These are phyloP conservation scores for Fraxinus anomala DNA, from an alignment of 257 asterid species.

Conservation along the genomic window DNA sequence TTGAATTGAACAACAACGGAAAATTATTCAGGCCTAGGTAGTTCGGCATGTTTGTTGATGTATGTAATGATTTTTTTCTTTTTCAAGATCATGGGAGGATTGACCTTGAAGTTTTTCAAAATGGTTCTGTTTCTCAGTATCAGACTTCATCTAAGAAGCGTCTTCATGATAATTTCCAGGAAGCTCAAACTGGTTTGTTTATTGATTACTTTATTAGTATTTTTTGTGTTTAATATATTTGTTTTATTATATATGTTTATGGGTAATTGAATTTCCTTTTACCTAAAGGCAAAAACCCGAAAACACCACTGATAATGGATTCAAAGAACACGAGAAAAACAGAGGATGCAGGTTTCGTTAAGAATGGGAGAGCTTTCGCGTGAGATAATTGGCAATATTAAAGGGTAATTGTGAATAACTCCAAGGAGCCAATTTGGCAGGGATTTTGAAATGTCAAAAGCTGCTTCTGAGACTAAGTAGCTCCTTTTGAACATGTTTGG, in stretches of 20 bases:
- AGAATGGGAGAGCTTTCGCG: conserved; percentile 34
- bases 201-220: not conserved
- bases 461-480: too few species aligned
- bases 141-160: conserved; percentile 19
- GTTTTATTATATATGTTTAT: not conserved
- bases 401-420: not conserved
- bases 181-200: conserved; percentile 37
- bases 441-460: too few species aligned
- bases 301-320: conserved; percentile 24
- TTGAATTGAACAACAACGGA: too few species aligned
- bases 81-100: conserved; percentile 27
- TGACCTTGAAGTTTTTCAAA: conserved; percentile 6
- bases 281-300: conserved; percentile 38
- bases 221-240: not conserved
- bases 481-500: too few species aligned
- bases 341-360: conserved; percentile 24
- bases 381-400: conserved; percentile 9
- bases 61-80: not conserved
- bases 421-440: too few species aligned
- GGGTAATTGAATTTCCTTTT: not conserved
- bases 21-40: too few species aligned
- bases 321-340: conserved; percentile 24
- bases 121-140: conserved; percentile 24
- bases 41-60: not conserved
- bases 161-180: conserved; percentile 23